phyloP scores from a whole-genome alignment of 768 basidiomycete species.

The Tremella mesenterica region DNA sequence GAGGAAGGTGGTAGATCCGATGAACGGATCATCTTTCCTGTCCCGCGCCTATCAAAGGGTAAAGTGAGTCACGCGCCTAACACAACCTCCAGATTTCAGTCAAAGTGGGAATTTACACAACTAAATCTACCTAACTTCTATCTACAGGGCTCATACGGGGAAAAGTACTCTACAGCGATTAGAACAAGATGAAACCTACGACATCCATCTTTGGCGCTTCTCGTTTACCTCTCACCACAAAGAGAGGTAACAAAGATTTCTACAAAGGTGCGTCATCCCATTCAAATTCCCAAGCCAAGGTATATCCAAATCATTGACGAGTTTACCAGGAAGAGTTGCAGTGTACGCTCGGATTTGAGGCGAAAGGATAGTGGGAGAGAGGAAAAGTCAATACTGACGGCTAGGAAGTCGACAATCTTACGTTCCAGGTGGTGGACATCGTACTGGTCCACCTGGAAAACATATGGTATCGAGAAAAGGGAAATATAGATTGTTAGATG shows the following conservation, averaged over 20 bases:
- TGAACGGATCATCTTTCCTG: too few relatives aligned
- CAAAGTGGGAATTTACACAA: too few relatives aligned
- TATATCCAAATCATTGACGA: neutral
- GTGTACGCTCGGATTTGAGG: neutral
- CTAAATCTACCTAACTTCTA: too few relatives aligned
- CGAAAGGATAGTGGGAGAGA: neutral
- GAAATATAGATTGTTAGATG: conserved; percentile 73
- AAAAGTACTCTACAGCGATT: too few relatives aligned
- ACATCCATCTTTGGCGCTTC: conserved; percentile 52
- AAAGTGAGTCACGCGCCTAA: too few relatives aligned
- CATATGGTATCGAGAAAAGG: conserved; percentile 64
- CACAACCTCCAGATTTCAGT: too few relatives aligned
- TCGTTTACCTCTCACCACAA: conserved; percentile 68
- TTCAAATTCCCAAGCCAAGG: neutral
- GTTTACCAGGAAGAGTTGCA: neutral
- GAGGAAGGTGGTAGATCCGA: too few relatives aligned
- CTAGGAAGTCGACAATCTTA: conserved; percentile 73
- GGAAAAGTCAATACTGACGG: neutral
- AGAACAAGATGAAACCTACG: conserved; percentile 35
- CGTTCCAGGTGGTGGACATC: conserved; percentile 66
- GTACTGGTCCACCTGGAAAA: conserved; percentile 81
- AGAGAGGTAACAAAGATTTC: conserved; percentile 87
- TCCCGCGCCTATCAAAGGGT: too few relatives aligned
- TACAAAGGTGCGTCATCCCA: conserved; percentile 67
- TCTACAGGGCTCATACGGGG: too few relatives aligned